Percentiles rank a stretch among this genome's conserved stretches.
Evolutionary conservation across 2,329 filamentous ascomycete species (phyloP).

Genomic region (Fusarium mangiferae): DNA sequence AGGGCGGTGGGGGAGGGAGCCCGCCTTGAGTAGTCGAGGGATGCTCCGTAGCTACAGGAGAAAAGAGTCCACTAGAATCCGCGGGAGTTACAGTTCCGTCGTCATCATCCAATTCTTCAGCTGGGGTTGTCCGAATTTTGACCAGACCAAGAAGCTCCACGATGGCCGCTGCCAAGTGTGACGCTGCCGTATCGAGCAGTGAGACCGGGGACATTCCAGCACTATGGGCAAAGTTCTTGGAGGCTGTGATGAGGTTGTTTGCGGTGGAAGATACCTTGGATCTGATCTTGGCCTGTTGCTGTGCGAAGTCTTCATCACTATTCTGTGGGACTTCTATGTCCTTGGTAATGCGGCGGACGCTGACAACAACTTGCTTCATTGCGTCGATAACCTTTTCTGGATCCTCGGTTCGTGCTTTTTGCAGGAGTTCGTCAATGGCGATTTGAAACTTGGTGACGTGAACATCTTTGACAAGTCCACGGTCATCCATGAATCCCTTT

Average conservation of each 20-base stretch:
- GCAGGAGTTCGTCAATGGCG: constrained; percentile 89
- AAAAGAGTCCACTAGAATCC: constrained; percentile 77
- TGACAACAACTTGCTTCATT: constrained; percentile 87
- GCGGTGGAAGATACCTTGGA: constrained; percentile 89
- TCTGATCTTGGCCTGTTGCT: constrained; percentile 77
- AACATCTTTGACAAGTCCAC: constrained; percentile 87
- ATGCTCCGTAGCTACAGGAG: constrained; percentile 59
- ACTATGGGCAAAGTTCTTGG: constrained; percentile 87
- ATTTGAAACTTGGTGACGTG: constrained; percentile 97
- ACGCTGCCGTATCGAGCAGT: constrained; percentile 90
- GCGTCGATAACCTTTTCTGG: constrained; percentile 81
- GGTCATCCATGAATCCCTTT: constrained; percentile 73
- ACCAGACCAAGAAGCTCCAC: constrained; percentile 86
- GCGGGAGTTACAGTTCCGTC: constrained; percentile 73
- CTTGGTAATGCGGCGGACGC: constrained; percentile 84
- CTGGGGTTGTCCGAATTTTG: constrained; percentile 82
- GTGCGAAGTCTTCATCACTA: constrained; percentile 63
- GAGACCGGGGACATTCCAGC: constrained; percentile 92
- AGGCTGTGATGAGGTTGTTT: constrained; percentile 94
- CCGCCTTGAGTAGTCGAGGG: constrained; percentile 49
- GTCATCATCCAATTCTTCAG: constrained; percentile 80
- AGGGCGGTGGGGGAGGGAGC: constrained; percentile 63
- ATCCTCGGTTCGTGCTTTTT: constrained; percentile 77
- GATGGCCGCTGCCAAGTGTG: constrained; percentile 85
- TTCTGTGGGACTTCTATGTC: constrained; percentile 73